These are phyloP conservation scores for Hanseniaspora taiwanica DNA, from an alignment of 805 yeast genomes.

Conservation along the genomic window DNA sequence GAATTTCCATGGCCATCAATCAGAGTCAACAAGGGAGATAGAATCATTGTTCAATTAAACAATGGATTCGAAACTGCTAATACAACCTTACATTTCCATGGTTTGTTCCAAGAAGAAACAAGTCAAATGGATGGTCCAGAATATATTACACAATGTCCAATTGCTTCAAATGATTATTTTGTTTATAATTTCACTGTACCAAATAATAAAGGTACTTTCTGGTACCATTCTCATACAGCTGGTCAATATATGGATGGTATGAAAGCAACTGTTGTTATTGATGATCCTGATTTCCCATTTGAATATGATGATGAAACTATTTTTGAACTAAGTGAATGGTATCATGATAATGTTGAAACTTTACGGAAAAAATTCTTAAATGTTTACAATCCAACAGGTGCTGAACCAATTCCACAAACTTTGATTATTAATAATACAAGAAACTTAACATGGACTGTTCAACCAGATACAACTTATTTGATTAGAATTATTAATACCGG, in stretches of 20 bases:
- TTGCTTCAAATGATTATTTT: constrained; percentile 62
- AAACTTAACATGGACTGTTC: constrained; percentile 61
- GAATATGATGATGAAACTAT: constrained; percentile 71
- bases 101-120: constrained; percentile 63
- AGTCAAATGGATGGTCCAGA: constrained; percentile 86
- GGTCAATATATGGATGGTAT: constrained; percentile 93
- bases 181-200: constrained; percentile 81
- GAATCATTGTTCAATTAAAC: constrained; percentile 54
- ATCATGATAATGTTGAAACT: constrained; percentile 45
- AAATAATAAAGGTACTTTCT: constrained; percentile 74
- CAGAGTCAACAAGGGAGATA: constrained; percentile 67
- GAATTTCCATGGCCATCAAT: constrained; percentile 79
- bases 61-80: constrained; percentile 58
- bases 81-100: constrained; percentile 88
- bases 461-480: constrained; percentile 78
- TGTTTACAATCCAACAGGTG: constrained; percentile 87
- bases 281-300: constrained; percentile 53
- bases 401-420: constrained; percentile 88
- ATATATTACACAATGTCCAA: constrained; percentile 80
- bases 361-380: constrained; percentile 46
- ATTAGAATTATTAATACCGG: constrained; percentile 76
- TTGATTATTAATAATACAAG: constrained; percentile 71
- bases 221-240: constrained; percentile 93
- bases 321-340: constrained; percentile 74
- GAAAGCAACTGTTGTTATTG: constrained; percentile 67